Conservation (phyloP, 768 basidiomycete genomes). For the Dentipellis fragilis region DNA sequence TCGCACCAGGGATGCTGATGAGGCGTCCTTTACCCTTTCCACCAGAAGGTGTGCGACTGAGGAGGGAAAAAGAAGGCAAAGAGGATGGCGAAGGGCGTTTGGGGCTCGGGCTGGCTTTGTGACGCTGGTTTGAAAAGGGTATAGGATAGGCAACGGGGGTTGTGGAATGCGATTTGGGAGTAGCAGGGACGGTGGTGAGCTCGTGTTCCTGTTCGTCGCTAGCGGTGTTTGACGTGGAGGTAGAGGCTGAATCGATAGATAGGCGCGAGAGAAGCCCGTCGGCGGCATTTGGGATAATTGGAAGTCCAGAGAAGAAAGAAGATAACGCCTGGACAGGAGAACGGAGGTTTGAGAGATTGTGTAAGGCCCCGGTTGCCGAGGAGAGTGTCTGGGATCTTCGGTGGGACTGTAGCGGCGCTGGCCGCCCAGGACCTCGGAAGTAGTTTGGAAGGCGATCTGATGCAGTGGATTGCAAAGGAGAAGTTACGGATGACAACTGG, state of each 20-base stretch:
- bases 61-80: background rate
- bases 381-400: background rate
- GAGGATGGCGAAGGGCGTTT: background rate
- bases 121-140: background rate
- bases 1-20: background rate
- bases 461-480: background rate
- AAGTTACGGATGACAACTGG: background rate
- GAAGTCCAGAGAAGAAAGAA: slow-evolving; percentile 11
- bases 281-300: slow-evolving; percentile 11
- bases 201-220: slow-evolving; percentile 13
- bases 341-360: background rate
- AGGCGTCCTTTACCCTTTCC: background rate
- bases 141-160: background rate
- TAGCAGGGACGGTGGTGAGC: slow-evolving; percentile 6
- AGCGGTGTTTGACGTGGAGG: slow-evolving; percentile 6
- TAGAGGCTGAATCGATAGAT: slow-evolving; percentile 11
- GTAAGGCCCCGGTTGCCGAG: slow-evolving; percentile 1
- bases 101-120: background rate
- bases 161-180: slow-evolving; percentile 1
- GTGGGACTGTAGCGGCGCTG: background rate
- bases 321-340: slow-evolving; percentile 4
- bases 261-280: slow-evolving; percentile 14
- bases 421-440: background rate
- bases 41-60: background rate
- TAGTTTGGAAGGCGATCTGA: background rate